Evolutionary conservation across 2,329 filamentous ascomycete species (phyloP), one percentile per base, ranked within the genome.

Genomic region (Alternaria sp.): DNA sequence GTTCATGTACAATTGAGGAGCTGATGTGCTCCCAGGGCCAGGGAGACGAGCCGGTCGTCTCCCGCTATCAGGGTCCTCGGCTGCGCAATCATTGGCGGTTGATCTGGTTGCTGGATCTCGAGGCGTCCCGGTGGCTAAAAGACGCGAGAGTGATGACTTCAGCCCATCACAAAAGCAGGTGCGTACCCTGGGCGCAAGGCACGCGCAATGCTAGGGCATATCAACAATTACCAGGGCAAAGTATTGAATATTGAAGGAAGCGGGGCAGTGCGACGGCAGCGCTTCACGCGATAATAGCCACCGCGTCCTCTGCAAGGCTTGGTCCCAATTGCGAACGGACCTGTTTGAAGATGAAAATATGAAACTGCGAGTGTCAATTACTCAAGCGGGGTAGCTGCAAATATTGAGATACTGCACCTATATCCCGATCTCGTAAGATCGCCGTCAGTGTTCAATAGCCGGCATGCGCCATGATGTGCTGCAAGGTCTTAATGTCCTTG

Each of bases 11-110:
- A 33, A 64, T 54, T 30, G 49, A 44, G 26, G 49, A 61, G 43
- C 56, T 28, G 33, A 58, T 53, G 55, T 59, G 66, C 63, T 63
- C 68, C 68, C 68, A 68, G 50, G 47, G 25, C 43, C 33, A 46
- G 51, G 68, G 68, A 71, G 68, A 71, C 68, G 68, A 71, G 30
- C 59, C 53, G 59, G 49, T 69, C 68, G 67, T 69, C 67, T 71
- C 67, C 68, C 61, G 44, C 49, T 25, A 57, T 46, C 58, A 69
- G 67, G 68, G 64, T 65, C 45, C 30, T 56, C 54, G 46, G 41
- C 46, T 60, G 53, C 33, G 37, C 51, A 58, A 41, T 58, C 45
- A 65, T 69, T 69, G 64, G 64, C 63, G 15, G 50, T 60, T 30
- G 50, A 33, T 37, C 20, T 46, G 53, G 51, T 21, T 45, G 60